Evolutionary conservation across 2,329 filamentous ascomycete genomes (phyloP).

Genomic region (Ophiocordyceps robertsii): DNA sequence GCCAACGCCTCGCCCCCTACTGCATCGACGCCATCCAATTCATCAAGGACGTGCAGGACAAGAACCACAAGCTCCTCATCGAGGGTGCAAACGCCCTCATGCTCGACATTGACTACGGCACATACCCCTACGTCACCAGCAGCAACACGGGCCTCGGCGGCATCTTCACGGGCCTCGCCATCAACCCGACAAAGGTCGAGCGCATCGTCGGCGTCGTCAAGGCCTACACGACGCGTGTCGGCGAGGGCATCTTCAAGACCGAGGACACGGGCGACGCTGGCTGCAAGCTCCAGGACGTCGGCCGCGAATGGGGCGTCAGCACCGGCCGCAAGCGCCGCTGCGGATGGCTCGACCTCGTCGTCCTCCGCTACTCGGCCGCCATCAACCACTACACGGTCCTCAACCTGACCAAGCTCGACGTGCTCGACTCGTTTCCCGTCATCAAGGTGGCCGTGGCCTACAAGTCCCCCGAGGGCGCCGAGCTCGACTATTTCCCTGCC

Average conservation of each 20-base stretch:
- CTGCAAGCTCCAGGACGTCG: constrained; percentile 32
- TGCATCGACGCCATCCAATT: constrained; percentile 55
- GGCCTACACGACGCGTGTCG: constrained; percentile 10
- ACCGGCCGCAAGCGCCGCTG: constrained; percentile 7
- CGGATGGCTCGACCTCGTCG: constrained; percentile 8
- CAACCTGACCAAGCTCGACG: constrained; percentile 9
- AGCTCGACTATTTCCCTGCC: constrained; percentile 3
- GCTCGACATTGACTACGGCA: constrained; percentile 48
- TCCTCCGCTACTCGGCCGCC: constrained; percentile 2
- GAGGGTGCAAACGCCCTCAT: constrained; percentile 52
- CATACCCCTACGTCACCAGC: constrained; percentile 14
- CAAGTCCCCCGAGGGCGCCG: constrained; percentile 9
- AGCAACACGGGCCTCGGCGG: constrained; percentile 13
- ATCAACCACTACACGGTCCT: constrained; percentile 4
- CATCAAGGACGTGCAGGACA: constrained; percentile 45
- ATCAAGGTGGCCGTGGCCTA: constrained; percentile 36
- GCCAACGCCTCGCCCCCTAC: constrained; percentile 42
- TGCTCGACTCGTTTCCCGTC: constrained; percentile 24
- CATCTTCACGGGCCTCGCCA: constrained; percentile 11
- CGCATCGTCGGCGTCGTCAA: constrained; percentile 53
- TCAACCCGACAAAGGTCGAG: constrained; percentile 40
- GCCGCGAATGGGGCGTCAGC: constrained; percentile 6
- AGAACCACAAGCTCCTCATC: constrained; percentile 46
- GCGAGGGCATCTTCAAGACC: constrained; percentile 6
- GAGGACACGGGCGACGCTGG: constrained; percentile 14